Evolutionary conservation across 805 yeast genomes (phyloP).

Genomic region (Starmerella floricola): DNA sequence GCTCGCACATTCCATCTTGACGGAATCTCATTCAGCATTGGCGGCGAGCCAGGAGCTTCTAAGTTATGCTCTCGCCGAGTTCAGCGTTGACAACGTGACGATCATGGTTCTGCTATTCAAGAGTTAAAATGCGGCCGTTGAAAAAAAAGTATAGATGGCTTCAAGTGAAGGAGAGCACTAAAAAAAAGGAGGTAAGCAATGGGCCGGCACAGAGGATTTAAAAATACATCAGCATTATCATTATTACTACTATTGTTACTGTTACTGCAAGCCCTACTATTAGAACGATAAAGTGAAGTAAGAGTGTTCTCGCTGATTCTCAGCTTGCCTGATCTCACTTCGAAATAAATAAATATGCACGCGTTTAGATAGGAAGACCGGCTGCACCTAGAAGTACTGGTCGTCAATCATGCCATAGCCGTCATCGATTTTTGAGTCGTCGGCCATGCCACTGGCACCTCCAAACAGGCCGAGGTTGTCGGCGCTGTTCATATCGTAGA

Average conservation of each 20-base stretch:
- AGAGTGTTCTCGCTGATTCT: too few relatives aligned
- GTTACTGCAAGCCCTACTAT: too few relatives aligned
- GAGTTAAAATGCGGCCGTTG: too few relatives aligned
- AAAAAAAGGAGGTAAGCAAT: too few relatives aligned
- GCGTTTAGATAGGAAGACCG: not conserved
- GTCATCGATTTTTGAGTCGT: slow-evolving; percentile 1
- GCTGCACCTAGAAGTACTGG: slow-evolving; percentile 4
- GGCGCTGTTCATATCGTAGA: slow-evolving; percentile 2
- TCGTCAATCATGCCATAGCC: slow-evolving; percentile 10
- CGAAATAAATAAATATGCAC: not conserved
- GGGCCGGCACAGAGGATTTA: too few relatives aligned
- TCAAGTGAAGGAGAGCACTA: too few relatives aligned
- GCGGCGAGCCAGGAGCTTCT: slow-evolving; percentile 58
- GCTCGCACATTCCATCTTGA: slow-evolving; percentile 41
- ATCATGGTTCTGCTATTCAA: slow-evolving; percentile 62
- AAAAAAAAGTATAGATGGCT: too few relatives aligned
- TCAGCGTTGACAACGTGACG: slow-evolving; percentile 84
- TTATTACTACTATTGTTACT: too few relatives aligned
- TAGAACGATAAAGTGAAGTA: too few relatives aligned
- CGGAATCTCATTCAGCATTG: slow-evolving; percentile 36
- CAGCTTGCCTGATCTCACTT: too few relatives aligned
- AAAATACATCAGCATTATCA: too few relatives aligned
- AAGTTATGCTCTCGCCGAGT: slow-evolving; percentile 58
- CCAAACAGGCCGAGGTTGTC: slow-evolving; percentile 7
- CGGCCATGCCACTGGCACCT: not conserved